Evolutionary conservation across 2,329 filamentous ascomycete species (phyloP), one percentile per base, ranked within the genome.

Genomic region (Chaetomiaceae sp.): DNA sequence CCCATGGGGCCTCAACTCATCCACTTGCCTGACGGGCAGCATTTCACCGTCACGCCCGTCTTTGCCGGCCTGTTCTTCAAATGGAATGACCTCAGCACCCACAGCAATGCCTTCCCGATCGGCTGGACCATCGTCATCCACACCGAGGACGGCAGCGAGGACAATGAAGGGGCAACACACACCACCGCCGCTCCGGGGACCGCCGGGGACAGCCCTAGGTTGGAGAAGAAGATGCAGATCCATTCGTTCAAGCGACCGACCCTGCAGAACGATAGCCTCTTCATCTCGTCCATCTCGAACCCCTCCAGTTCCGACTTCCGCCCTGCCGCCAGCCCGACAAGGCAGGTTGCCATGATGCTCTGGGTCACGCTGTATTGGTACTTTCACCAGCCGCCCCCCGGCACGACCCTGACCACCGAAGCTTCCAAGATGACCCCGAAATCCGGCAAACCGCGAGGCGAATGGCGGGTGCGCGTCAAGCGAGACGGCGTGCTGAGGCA

Each of bases 291-390:
- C 55, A 90, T 96, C 56, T 92, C 89, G 44, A 89, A 87, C 58
- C 89, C 92, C 0, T 86, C 86, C 44, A 87, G 76, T 66, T 81
- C 72, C 64, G 89, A 96, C 43, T 95, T 86, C 71, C 89, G 87
- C 64, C 82, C 89, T 1, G 80, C 86, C 1, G 82, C 77, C 13
- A 95, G 89, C 55, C 89, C 89, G 0, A 93, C 89, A 1, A 78
- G 91, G 39, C 88, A 95, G 70, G 88, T 96, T 54, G 92, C 92
- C 58, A 90, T 96, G 88, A 95, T 96, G 86, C 77, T 97, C 6
- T 97, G 89, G 88, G 83, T 90, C 30, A 91, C 89, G 1, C 74
- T 97, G 37, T 96, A 89, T 73, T 97, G 92, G 92, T 97, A 97
- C 73, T 97, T 96, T 62, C 91, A 96, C 70, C 89, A 95, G 67